Evolutionary conservation across 352 stramenopile species (phyloP).

Genomic region (Plasmopara muralis): DNA sequence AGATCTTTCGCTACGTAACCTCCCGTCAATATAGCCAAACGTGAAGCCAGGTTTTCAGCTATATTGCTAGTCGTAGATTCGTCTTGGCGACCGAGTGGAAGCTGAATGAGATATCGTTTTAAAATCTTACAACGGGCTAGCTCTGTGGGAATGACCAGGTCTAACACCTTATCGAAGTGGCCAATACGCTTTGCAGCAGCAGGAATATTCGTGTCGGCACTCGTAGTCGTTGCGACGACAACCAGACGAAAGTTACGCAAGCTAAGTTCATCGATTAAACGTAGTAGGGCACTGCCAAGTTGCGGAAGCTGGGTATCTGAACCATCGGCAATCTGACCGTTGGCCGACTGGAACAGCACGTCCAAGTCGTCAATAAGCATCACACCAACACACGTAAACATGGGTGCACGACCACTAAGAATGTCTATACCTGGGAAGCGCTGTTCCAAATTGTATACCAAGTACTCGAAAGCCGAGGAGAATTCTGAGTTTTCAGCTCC

Average conservation of each 20-base stretch:
- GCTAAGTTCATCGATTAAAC: constrained; percentile 48
- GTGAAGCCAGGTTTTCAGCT: constrained; percentile 20
- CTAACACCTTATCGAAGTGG: constrained; percentile 51
- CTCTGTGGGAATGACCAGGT: constrained; percentile 63
- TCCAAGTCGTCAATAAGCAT: constrained; percentile 69
- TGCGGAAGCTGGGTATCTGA: constrained; percentile 31
- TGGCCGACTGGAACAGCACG: constrained; percentile 45
- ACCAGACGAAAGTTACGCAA: constrained; percentile 26
- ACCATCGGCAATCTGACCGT: constrained; percentile 29
- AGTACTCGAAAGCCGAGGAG: constrained; percentile 53
- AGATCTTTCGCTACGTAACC: constrained; percentile 78
- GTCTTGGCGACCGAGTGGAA: constrained; percentile 20
- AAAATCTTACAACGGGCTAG: constrained; percentile 45
- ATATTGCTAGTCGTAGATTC: neutral
- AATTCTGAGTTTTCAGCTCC: constrained; percentile 36
- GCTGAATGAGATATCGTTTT: constrained; percentile 25
- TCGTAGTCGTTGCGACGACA: constrained; percentile 42
- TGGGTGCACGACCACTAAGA: constrained; percentile 1
- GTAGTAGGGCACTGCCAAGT: constrained; percentile 54
- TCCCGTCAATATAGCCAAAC: constrained; percentile 52
- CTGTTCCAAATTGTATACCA: constrained; percentile 34
- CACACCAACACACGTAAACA: constrained; percentile 24
- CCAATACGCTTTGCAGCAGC: constrained; percentile 35
- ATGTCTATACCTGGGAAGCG: constrained; percentile 19
- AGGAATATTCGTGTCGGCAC: constrained; percentile 34